Percentiles rank a stretch among this genome's conserved stretches.
Evolutionary conservation across 148 eudicot species (phyloP).

Genomic region (Vaccinium myrtillus): DNA sequence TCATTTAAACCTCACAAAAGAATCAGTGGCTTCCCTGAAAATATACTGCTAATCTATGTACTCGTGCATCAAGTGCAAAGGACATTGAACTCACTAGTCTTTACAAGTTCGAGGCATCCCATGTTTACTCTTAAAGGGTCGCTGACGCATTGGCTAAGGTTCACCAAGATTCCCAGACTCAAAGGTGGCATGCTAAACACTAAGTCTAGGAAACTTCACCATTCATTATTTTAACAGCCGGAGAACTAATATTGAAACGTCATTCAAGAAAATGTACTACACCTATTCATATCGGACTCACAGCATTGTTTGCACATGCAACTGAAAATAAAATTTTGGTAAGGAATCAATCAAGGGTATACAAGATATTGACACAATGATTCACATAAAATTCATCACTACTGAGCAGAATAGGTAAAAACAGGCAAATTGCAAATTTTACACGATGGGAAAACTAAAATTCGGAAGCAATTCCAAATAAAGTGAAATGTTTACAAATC

Average conservation of each 20-base stretch:
- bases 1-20: slow-evolving; percentile 6
- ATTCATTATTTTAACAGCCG: neutral
- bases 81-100: neutral
- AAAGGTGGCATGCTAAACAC: slow-evolving; percentile 5
- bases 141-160: neutral
- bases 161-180: neutral
- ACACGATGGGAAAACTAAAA: neutral
- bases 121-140: neutral
- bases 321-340: neutral
- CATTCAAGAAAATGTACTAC: neutral
- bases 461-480: neutral
- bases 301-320: neutral
- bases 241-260: neutral
- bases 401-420: neutral
- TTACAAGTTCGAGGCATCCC: neutral
- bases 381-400: neutral
- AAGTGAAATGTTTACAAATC: neutral
- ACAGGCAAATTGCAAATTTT: neutral
- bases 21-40: neutral
- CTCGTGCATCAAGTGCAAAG: neutral
- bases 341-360: neutral
- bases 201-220: neutral
- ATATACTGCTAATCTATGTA: neutral
- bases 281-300: neutral
- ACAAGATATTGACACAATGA: neutral